These are phyloP conservation scores for Mucor piriformis DNA, from an alignment of 371 early-diverging fungal genomes.

Conservation along the genomic window DNA sequence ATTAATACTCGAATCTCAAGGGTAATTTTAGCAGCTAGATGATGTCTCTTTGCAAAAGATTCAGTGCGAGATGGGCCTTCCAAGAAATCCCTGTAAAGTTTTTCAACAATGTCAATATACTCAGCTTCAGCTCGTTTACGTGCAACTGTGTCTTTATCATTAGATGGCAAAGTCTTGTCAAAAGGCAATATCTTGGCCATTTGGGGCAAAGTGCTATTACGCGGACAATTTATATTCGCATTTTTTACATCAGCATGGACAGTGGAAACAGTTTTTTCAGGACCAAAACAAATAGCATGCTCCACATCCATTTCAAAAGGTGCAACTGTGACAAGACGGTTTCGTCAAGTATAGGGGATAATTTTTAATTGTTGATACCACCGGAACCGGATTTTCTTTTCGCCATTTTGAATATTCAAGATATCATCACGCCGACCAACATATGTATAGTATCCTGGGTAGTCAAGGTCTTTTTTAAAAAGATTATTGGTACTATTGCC, in stretches of 20 bases:
- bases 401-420: slow-evolving; percentile 44
- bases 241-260: slow-evolving; percentile 34
- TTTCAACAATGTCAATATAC: slow-evolving; percentile 27
- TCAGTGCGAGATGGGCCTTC: slow-evolving; percentile 5
- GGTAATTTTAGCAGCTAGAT: too few species aligned
- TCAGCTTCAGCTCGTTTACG: slow-evolving; percentile 20
- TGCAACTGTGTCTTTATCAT: slow-evolving; percentile 21
- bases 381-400: slow-evolving; percentile 47
- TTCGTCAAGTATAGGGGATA: slow-evolving; percentile 33
- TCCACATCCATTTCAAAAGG: slow-evolving; percentile 30
- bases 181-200: slow-evolving; percentile 28
- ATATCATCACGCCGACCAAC: slow-evolving; percentile 45
- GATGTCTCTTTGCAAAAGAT: too few species aligned
- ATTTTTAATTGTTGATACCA: slow-evolving; percentile 33
- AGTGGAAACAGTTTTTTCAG: slow-evolving; percentile 22
- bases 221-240: slow-evolving; percentile 40
- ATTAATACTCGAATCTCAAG: too few species aligned
- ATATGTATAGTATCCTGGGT: slow-evolving; percentile 29
- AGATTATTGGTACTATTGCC: slow-evolving; percentile 39
- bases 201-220: slow-evolving; percentile 38
- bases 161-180: slow-evolving; percentile 12
- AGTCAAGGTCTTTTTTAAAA: slow-evolving; percentile 23
- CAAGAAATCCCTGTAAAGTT: slow-evolving; percentile 32
- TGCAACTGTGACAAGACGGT: slow-evolving; percentile 33
- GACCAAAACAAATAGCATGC: slow-evolving; percentile 11